A percentile compares a stretch with the other conserved stretches of the same genome.
phyloP scores from a whole-genome alignment of 495 filamentous ascomycete genomes.

The Aspergillus diversus region DNA sequence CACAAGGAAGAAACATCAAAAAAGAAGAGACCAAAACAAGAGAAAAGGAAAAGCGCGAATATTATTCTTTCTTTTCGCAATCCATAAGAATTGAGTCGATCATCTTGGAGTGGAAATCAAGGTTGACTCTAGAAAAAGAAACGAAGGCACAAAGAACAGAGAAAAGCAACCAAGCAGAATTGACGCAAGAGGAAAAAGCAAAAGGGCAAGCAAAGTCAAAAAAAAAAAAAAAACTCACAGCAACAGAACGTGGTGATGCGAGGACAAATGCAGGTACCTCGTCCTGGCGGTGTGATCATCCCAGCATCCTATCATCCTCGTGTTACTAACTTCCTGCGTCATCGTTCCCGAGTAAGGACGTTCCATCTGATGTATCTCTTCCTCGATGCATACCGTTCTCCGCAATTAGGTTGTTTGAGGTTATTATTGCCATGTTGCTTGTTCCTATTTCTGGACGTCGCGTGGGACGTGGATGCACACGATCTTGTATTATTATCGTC shows the following conservation, averaged over 20 bases:
- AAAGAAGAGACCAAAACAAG: neutral
- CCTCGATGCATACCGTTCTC: neutral
- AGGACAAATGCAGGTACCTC: slow-evolving; percentile 20
- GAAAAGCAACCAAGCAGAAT: neutral
- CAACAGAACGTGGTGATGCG: slow-evolving; percentile 15
- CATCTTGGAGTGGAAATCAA: neutral
- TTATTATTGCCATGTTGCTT: neutral
- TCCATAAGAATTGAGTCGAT: too few species aligned
- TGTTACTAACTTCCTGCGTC: slow-evolving; percentile 7
- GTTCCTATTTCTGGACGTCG: slow-evolving; percentile 3
- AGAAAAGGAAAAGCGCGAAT: too few species aligned
- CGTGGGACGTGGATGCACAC: neutral
- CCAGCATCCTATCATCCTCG: slow-evolving; percentile 8
- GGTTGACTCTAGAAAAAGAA: slow-evolving; percentile 7
- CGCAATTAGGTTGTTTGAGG: neutral
- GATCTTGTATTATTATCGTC: neutral
- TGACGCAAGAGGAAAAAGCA: neutral
- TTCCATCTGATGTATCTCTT: slow-evolving; percentile 7
- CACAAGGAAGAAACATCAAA: neutral
- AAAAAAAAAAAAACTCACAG: slow-evolving; percentile 8
- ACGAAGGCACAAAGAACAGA: neutral
- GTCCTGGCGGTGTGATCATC: slow-evolving; percentile 24
- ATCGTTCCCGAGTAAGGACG: neutral
- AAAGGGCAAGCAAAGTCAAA: slow-evolving; percentile 2
- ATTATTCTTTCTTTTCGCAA: too few species aligned